A percentile compares a stretch with the other conserved stretches of the same genome.
phyloP scores from a whole-genome alignment of 345 rosid genomes.

The Salix udensis region DNA sequence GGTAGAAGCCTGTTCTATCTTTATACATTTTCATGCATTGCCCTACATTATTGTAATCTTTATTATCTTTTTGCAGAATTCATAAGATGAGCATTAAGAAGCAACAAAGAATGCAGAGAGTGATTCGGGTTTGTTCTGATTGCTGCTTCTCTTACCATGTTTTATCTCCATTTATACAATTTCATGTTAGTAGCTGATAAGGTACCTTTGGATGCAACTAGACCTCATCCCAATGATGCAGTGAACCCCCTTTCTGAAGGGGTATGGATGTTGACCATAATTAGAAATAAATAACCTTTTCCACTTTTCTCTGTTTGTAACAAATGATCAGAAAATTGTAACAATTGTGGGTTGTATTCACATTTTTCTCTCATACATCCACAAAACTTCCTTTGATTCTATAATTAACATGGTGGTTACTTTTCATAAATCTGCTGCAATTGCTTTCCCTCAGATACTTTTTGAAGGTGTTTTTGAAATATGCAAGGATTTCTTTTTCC shows the following conservation, averaged over 20 bases:
- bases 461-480: not conserved
- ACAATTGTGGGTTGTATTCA: not conserved
- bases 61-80: slow-evolving; percentile 40
- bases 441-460: not conserved
- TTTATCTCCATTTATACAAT: not conserved
- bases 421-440: not conserved
- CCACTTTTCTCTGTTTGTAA: not conserved
- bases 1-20: slow-evolving; percentile 38
- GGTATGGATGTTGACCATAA: not conserved
- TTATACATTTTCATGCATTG: not conserved
- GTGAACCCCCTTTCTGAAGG: not conserved
- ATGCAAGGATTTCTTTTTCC: not conserved
- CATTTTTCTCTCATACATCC: not conserved
- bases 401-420: not conserved
- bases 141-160: slow-evolving; percentile 13
- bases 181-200: not conserved
- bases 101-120: slow-evolving; percentile 66
- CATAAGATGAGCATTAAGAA: slow-evolving; percentile 66
- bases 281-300: not conserved
- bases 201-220: not conserved
- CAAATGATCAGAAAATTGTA: not conserved
- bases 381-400: not conserved
- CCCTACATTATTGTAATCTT: slow-evolving; percentile 7
- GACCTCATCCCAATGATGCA: no score
- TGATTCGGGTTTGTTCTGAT: slow-evolving; percentile 53